Percentiles rank a stretch among this genome's conserved stretches.
Evolutionary conservation across 768 basidiomycete genomes (phyloP).

Genomic region (Xanthoconium stramineum): DNA sequence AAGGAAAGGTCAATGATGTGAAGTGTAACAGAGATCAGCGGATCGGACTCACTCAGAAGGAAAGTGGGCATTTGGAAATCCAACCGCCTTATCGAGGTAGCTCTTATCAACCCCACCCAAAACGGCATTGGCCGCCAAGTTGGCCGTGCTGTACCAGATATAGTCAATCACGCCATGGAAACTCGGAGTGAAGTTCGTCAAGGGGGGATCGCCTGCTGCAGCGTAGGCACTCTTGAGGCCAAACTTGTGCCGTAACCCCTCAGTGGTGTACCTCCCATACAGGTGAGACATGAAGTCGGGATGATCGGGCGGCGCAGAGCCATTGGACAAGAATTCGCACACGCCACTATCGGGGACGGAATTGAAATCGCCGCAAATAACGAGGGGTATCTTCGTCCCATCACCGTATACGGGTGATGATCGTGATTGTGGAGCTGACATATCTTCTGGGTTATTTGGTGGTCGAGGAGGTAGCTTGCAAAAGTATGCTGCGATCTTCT

Average conservation of each 20-base stretch:
- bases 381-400: slow-evolving; percentile 83
- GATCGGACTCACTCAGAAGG: slow-evolving; percentile 82
- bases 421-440: slow-evolving; percentile 33
- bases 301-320: slow-evolving; percentile 68
- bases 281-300: slow-evolving; percentile 89
- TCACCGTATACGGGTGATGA: slow-evolving; percentile 73
- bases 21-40: slow-evolving; percentile 1
- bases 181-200: slow-evolving; percentile 90
- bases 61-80: slow-evolving; percentile 96
- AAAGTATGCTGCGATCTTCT: slow-evolving; percentile 84
- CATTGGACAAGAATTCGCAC: slow-evolving; percentile 84
- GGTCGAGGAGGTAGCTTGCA: slow-evolving; percentile 73
- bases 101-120: slow-evolving; percentile 80
- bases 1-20: slow-evolving; percentile 5
- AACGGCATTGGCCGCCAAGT: slow-evolving; percentile 75
- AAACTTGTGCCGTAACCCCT: slow-evolving; percentile 78
- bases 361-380: slow-evolving; percentile 97
- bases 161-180: slow-evolving; percentile 91
- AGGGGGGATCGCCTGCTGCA: slow-evolving; percentile 50
- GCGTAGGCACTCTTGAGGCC: slow-evolving; percentile 85
- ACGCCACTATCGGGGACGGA: slow-evolving; percentile 84
- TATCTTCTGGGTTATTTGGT: slow-evolving; percentile 35
- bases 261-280: slow-evolving; percentile 91
- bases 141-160: slow-evolving; percentile 82
- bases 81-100: slow-evolving; percentile 89